Evolutionary conservation across 2,329 filamentous ascomycete species (phyloP).

Genomic region (Fusarium goolgardi): DNA sequence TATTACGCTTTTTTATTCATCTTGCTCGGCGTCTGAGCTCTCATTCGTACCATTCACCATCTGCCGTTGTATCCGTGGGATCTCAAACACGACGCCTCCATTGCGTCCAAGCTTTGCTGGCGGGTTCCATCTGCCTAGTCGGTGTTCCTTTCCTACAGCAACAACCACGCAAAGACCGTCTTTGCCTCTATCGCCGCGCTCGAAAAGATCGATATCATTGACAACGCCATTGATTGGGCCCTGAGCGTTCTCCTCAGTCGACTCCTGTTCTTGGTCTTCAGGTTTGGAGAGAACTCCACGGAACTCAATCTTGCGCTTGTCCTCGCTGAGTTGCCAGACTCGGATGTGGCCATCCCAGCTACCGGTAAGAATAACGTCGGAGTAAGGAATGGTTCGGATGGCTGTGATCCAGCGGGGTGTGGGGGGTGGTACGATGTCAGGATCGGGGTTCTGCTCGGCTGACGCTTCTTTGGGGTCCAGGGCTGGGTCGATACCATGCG

Average conservation of each 20-base stretch:
- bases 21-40: slow-evolving; percentile 38
- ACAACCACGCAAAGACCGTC: slow-evolving; percentile 85
- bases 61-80: slow-evolving; percentile 63
- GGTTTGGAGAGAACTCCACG: slow-evolving; percentile 72
- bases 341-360: slow-evolving; percentile 91
- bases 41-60: slow-evolving; percentile 52
- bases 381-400: slow-evolving; percentile 85
- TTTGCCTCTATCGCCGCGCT: slow-evolving; percentile 80
- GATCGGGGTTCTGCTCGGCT: slow-evolving; percentile 74
- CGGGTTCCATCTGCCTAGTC: slow-evolving; percentile 84
- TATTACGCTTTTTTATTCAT: slow-evolving; percentile 45
- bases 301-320: slow-evolving; percentile 81
- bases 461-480: slow-evolving; percentile 75
- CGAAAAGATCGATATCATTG: slow-evolving; percentile 89
- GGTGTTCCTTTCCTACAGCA: slow-evolving; percentile 88
- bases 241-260: slow-evolving; percentile 48
- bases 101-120: slow-evolving; percentile 72
- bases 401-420: slow-evolving; percentile 92
- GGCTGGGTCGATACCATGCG: slow-evolving; percentile 85
- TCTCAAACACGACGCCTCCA: slow-evolving; percentile 88
- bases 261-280: slow-evolving; percentile 33
- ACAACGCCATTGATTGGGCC: slow-evolving; percentile 76
- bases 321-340: slow-evolving; percentile 85
- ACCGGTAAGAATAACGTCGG: slow-evolving; percentile 88
- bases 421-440: slow-evolving; percentile 69